Base-by-base conservation (phyloP, 495 filamentous ascomycete species). In the Staphylotrichum longicolle region DNA sequence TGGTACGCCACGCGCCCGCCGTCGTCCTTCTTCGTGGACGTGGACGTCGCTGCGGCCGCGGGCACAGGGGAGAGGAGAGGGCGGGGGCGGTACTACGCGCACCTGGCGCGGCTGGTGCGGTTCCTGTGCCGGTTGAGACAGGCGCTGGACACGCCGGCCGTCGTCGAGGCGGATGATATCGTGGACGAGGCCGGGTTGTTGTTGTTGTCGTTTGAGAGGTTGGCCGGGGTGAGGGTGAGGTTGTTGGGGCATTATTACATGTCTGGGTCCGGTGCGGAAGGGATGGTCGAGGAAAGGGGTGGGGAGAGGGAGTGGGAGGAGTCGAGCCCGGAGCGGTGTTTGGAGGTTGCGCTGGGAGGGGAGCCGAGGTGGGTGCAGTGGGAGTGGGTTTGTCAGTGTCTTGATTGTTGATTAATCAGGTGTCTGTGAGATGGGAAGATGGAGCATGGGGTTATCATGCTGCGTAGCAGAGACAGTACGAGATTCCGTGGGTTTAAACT, bases 331-430 rank as follows among this genome's bases (percentile, higher is more conserved):
- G 57, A 51, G 14, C 41, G 15, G 46, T 58, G 57, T 44, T 27
- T 58, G 12, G 46, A 58, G 47, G 10, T 42, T 14, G 56, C 34
- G 30, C n/a, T 60, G 37, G 57, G 47, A 1, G 30, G 5, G 12
- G 57, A 60, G 48, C 11, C 37, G 40, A 32, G 40, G 7, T 52
- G 51, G 58, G 50, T 61, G 41, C 50, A 61, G 49, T 61, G 58
- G 58, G 51, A 61, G 50, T 61, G 58, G 58, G 50, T 54, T 54
- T 54, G 50, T 40, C 58, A 61, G 34, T 61, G 58, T 48, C 37
- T 54, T 35, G 58, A 41, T 20, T 40, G 34, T 40, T 35, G 58
- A 48, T 20, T 40, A n/a, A 30, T 57, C 6, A 39, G 37, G 37
- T 39, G 37, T 1, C 37, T 6, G 37, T 6, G 37, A 10, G 37